A percentile compares a stretch with the other conserved stretches of the same genome.
Conservation (phyloP, 2,329 filamentous ascomycete species). For the Pseudogymnoascus sp. region DNA sequence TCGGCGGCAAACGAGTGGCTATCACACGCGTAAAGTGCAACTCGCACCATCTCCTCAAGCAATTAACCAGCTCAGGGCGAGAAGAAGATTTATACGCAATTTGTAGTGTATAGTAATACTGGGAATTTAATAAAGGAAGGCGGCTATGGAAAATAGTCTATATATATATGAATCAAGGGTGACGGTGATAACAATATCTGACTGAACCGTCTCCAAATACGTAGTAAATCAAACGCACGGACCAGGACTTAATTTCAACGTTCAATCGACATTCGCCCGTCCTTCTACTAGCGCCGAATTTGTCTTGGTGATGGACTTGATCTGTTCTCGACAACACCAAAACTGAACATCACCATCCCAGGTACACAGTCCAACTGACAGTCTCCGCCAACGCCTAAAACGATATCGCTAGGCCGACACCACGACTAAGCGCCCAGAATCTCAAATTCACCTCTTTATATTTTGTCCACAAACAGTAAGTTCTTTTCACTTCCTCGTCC, state of each 20-base stretch:
- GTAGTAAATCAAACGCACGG: background rate
- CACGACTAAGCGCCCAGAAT: background rate
- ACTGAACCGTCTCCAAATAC: background rate
- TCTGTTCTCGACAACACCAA: constrained; percentile 3
- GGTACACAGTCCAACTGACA: background rate
- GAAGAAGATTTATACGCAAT: background rate
- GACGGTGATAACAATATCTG: background rate
- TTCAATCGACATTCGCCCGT: background rate
- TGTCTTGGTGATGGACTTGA: background rate
- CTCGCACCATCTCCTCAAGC: background rate
- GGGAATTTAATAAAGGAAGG: background rate
- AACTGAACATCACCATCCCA: background rate
- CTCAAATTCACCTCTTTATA: background rate
- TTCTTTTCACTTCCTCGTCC: background rate
- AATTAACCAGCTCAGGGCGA: background rate
- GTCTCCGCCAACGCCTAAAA: background rate
- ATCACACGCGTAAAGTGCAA: background rate
- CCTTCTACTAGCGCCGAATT: background rate
- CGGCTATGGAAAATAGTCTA: background rate
- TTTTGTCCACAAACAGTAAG: constrained; percentile 1
- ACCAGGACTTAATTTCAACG: constrained; percentile 4
- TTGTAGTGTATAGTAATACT: background rate
- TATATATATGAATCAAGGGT: background rate
- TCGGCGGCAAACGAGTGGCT: constrained; percentile 2
- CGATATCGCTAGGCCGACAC: background rate